Evolutionary conservation across 2,329 filamentous ascomycete genomes (phyloP).

Genomic region (Aspergillus fumigatus): DNA sequence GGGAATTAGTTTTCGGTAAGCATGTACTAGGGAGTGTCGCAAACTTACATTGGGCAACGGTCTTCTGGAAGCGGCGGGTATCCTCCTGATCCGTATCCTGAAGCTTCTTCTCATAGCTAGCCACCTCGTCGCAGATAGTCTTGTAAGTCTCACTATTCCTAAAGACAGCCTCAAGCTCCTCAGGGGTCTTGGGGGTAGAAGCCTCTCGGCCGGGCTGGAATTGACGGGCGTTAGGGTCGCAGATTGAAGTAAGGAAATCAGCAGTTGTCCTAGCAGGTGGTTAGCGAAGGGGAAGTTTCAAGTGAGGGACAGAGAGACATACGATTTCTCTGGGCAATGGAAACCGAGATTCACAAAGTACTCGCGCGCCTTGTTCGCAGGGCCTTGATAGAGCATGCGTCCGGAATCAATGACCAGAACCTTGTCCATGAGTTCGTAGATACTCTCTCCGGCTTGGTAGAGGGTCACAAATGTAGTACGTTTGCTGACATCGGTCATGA

Average conservation of each 20-base stretch:
- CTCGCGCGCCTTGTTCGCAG: conserved; percentile 54
- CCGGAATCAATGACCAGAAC: conserved; percentile 72
- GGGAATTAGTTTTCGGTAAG: background rate
- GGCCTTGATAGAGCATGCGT: conserved; percentile 64
- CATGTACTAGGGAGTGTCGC: background rate
- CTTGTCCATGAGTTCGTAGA: conserved; percentile 74
- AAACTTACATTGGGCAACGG: conserved; percentile 55
- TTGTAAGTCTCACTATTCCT: conserved; percentile 58
- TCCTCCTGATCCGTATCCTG: conserved; percentile 55
- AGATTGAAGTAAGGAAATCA: conserved; percentile 72
- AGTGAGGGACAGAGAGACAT: background rate
- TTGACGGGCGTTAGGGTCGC: conserved; percentile 66
- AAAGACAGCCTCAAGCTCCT: conserved; percentile 66
- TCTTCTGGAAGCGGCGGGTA: conserved; percentile 61
- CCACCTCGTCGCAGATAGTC: conserved; percentile 57
- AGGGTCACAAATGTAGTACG: conserved; percentile 67
- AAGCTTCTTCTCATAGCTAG: conserved; percentile 55
- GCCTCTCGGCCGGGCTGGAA: conserved; percentile 63
- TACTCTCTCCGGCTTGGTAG: conserved; percentile 66
- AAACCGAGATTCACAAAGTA: conserved; percentile 67
- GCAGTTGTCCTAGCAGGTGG: conserved; percentile 58
- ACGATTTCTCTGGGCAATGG: conserved; percentile 50
- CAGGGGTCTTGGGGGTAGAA: conserved; percentile 63
- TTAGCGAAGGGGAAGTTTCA: background rate
- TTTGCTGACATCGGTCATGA: conserved; percentile 72